Conservation (phyloP, 2,329 filamentous ascomycete species). For the Paracoccidioides lutzii region DNA sequence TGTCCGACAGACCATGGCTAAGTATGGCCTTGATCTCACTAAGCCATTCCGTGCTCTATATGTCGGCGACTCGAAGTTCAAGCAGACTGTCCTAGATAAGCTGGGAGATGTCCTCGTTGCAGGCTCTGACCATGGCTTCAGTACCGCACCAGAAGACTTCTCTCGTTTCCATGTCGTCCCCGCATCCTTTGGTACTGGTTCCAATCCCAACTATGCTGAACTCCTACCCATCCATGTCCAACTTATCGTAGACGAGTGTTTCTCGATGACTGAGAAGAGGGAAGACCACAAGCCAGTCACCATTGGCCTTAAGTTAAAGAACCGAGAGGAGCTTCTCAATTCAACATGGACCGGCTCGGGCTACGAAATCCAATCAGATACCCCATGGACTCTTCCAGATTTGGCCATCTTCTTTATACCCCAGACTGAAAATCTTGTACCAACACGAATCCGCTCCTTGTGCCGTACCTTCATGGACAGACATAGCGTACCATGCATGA, state of each 20-base stretch:
- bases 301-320: slow-evolving; percentile 29
- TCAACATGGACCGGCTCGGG: slow-evolving; percentile 27
- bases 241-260: slow-evolving; percentile 36
- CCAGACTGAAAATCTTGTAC: slow-evolving; percentile 19
- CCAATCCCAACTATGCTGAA: slow-evolving; percentile 35
- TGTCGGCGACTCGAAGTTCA: slow-evolving; percentile 26
- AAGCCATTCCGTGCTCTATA: slow-evolving; percentile 35
- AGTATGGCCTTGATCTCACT: slow-evolving; percentile 26
- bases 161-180: slow-evolving; percentile 38
- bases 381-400: slow-evolving; percentile 33
- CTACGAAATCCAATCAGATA: slow-evolving; percentile 27
- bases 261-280: slow-evolving; percentile 20
- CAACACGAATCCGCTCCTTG: slow-evolving; percentile 20
- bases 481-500: slow-evolving; percentile 32
- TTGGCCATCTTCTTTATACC: slow-evolving; percentile 35
- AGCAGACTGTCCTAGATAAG: slow-evolving; percentile 34
- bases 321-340: slow-evolving; percentile 21
- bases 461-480: slow-evolving; percentile 30
- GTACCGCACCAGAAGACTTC: slow-evolving; percentile 25
- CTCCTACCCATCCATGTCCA: slow-evolving; percentile 36
- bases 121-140: slow-evolving; percentile 22
- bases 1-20: slow-evolving; percentile 34
- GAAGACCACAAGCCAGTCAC: slow-evolving; percentile 17
- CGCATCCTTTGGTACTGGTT: slow-evolving; percentile 34
- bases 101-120: slow-evolving; percentile 36